A percentile compares a stretch with the other conserved stretches of the same genome.
phyloP scores from a whole-genome alignment of 345 rosid species.

The Turnera subulata region DNA sequence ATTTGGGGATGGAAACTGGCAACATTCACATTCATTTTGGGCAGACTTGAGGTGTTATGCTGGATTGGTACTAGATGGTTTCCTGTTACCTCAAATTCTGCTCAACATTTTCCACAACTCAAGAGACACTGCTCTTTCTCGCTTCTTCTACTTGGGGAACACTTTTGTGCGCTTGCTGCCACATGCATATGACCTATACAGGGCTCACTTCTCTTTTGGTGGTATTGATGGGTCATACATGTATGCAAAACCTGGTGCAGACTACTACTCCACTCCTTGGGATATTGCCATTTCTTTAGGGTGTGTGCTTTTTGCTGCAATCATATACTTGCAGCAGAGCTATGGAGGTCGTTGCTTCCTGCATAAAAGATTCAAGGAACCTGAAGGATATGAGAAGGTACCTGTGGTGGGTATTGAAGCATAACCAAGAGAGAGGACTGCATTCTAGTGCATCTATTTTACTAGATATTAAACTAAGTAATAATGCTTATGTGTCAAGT shows the following conservation, averaged over 20 bases:
- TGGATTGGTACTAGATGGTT: constrained; percentile 23
- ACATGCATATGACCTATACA: constrained; percentile 21
- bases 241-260: constrained; percentile 34
- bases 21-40: constrained; percentile 7
- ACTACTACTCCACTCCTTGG: constrained; percentile 43
- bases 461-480: too few species aligned
- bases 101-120: constrained; percentile 24
- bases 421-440: too few species aligned
- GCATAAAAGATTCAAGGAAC: constrained; percentile 14
- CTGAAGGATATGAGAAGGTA: constrained; percentile 19
- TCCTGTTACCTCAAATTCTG: constrained; percentile 30
- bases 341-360: constrained; percentile 22
- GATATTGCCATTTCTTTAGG: constrained; percentile 31
- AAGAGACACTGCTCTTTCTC: constrained; percentile 13
- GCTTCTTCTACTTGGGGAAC: constrained; percentile 21
- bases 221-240: constrained; percentile 26
- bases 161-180: constrained; percentile 21
- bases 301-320: constrained; percentile 14
- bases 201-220: constrained; percentile 5
- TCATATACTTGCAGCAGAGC: constrained; percentile 22
- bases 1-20: background rate
- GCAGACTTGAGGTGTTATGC: constrained; percentile 19
- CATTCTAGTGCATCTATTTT: too few species aligned
- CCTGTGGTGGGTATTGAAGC: constrained; percentile 19
- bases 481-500: too few species aligned